Evolutionary conservation across 129 eudicot species (phyloP).

Genomic region (Deinandra increscens): DNA sequence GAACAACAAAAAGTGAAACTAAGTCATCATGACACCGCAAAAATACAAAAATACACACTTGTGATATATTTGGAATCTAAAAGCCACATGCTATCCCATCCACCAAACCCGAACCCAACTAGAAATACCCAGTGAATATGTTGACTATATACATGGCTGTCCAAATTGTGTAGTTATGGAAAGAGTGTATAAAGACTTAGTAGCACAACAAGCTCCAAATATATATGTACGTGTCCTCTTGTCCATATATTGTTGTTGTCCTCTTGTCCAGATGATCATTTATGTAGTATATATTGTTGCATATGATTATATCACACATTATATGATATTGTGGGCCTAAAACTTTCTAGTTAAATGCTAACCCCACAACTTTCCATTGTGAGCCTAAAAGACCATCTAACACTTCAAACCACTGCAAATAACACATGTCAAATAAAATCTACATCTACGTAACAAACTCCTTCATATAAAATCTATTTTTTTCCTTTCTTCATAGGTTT

Average conservation of each 20-base stretch:
- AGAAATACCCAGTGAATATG: conserved; percentile 52
- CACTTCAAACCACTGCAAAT: conserved; percentile 88
- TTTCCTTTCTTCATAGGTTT: too few relatives aligned
- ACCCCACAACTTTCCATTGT: conserved; percentile 61
- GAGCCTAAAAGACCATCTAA: conserved; percentile 75
- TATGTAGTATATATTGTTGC: conserved; percentile 74
- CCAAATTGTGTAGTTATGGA: conserved; percentile 71
- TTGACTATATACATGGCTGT: conserved; percentile 53
- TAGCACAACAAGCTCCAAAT: conserved; percentile 83
- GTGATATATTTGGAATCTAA: too few relatives aligned
- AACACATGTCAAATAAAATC: too few relatives aligned
- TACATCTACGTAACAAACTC: too few relatives aligned
- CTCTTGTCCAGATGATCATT: conserved; percentile 67
- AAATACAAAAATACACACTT: too few relatives aligned
- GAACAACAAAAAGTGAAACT: too few relatives aligned
- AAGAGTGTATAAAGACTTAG: conserved; percentile 61
- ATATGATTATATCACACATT: not conserved
- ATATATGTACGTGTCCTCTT: conserved; percentile 81
- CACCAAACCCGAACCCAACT: conserved; percentile 70
- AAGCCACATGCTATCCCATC: conserved; percentile 81
- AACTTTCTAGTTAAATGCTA: conserved; percentile 74
- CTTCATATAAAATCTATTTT: too few relatives aligned
- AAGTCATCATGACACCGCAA: too few relatives aligned
- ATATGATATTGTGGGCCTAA: conserved; percentile 30
- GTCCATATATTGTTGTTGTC: too few relatives aligned